These are phyloP conservation scores for Polygonum aviculare DNA, from an alignment of 148 eudicot genomes.

Conservation along the genomic window DNA sequence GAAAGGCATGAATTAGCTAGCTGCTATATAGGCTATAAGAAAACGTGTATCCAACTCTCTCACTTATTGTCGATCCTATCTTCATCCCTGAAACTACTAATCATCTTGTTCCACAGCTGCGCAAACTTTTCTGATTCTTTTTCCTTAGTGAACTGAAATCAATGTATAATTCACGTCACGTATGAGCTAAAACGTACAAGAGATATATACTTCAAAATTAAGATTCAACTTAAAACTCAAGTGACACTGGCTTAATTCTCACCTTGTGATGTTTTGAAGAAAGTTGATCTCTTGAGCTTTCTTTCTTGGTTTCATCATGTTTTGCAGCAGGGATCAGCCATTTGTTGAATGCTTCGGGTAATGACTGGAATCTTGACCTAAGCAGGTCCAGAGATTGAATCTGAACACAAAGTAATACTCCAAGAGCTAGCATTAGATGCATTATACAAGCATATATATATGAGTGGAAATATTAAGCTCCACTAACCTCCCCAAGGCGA, in stretches of 20 bases:
- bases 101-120: conserved; percentile 62
- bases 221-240: neutral
- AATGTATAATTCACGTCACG: too few relatives aligned
- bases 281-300: conserved; percentile 32
- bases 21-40: neutral
- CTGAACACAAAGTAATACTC: conserved; percentile 20
- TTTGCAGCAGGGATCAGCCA: conserved; percentile 43
- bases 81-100: conserved; percentile 60
- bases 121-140: conserved; percentile 57
- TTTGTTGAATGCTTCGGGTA: conserved; percentile 52
- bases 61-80: conserved; percentile 54
- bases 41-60: neutral
- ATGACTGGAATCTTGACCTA: conserved; percentile 45
- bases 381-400: conserved; percentile 52
- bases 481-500: conserved; percentile 66
- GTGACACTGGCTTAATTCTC: neutral
- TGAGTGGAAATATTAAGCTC: neutral
- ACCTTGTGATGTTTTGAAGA: conserved; percentile 23
- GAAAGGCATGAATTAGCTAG: neutral
- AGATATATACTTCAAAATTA: neutral
- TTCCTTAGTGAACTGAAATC: conserved; percentile 35
- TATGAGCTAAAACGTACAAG: neutral
- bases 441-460: neutral
- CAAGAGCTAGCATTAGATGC: neutral
- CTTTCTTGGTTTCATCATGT: conserved; percentile 30